These are phyloP conservation scores for Amaranthus cruentus DNA, from an alignment of 148 eudicot genomes.

Conservation along the genomic window DNA sequence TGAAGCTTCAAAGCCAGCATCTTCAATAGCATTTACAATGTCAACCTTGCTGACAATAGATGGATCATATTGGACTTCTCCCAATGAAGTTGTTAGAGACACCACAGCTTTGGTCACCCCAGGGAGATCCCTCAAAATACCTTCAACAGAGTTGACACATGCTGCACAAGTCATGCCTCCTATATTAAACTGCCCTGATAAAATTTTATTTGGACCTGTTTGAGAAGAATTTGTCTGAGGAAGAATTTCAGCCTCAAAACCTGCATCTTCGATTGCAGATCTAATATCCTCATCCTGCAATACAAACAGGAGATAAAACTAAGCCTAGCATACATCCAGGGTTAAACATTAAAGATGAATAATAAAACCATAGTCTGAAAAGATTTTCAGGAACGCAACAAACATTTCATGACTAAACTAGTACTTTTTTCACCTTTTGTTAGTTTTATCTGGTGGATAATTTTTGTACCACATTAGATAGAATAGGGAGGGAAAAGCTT, in stretches of 20 bases:
- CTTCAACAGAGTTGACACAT: constrained; percentile 96
- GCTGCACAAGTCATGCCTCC: constrained; percentile 99
- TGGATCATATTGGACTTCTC: constrained; percentile 93
- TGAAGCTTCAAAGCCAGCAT: constrained; percentile 96
- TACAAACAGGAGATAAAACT: constrained; percentile 2
- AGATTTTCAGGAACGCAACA: neutral
- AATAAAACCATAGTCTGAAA: neutral
- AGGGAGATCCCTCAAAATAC: constrained; percentile 68
- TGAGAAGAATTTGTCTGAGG: constrained; percentile 45
- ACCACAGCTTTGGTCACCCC: constrained; percentile 80
- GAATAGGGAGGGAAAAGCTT: neutral
- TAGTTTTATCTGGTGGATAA: neutral
- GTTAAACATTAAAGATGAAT: no score
- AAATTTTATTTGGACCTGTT: constrained; percentile 39
- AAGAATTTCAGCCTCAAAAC: constrained; percentile 88
- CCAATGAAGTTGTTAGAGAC: constrained; percentile 80
- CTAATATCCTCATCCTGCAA: constrained; percentile 82
- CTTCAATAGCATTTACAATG: constrained; percentile 81
- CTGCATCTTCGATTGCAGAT: constrained; percentile 94
- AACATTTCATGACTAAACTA: neutral
- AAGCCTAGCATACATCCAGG: no score
- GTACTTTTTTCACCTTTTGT: neutral
- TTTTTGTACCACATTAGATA: neutral
- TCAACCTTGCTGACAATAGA: constrained; percentile 59
- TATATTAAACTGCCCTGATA: constrained; percentile 83